Evolutionary conservation across 2,329 filamentous ascomycete genomes (phyloP).

Genomic region (Sporothrix pseudoabietina): DNA sequence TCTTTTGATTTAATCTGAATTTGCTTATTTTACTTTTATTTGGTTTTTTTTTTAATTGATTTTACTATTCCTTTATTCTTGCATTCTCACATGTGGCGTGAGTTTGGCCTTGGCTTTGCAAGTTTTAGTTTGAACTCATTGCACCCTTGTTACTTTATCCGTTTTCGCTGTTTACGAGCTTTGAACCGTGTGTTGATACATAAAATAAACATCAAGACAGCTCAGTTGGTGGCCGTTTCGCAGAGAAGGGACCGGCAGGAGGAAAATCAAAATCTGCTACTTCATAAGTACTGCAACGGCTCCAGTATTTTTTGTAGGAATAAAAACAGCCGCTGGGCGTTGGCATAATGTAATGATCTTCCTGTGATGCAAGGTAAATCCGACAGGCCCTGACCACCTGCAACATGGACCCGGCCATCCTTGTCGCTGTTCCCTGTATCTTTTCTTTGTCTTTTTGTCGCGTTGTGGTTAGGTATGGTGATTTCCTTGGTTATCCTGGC

Average conservation of each 20-base stretch:
- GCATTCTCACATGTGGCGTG: not conserved
- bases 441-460: not conserved
- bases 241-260: not conserved
- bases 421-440: not conserved
- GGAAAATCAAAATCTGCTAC: not conserved
- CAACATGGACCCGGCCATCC: constrained; percentile 19
- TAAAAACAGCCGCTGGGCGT: not conserved
- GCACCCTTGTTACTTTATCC: no score
- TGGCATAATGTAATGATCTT: constrained; percentile 10
- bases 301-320: not conserved
- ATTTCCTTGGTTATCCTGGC: not conserved
- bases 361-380: constrained; percentile 4
- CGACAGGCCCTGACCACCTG: not conserved
- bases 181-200: no score
- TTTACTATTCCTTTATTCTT: not conserved
- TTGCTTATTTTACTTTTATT: not conserved
- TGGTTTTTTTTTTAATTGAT: not conserved
- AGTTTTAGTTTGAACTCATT: not conserved
- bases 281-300: not conserved
- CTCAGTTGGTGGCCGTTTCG: not conserved
- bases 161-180: no score
- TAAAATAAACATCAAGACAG: no score
- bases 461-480: not conserved
- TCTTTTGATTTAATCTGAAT: not conserved
- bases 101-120: not conserved